Conservation (phyloP, 78 protist species). For the Dictyostelium discoideum region DNA sequence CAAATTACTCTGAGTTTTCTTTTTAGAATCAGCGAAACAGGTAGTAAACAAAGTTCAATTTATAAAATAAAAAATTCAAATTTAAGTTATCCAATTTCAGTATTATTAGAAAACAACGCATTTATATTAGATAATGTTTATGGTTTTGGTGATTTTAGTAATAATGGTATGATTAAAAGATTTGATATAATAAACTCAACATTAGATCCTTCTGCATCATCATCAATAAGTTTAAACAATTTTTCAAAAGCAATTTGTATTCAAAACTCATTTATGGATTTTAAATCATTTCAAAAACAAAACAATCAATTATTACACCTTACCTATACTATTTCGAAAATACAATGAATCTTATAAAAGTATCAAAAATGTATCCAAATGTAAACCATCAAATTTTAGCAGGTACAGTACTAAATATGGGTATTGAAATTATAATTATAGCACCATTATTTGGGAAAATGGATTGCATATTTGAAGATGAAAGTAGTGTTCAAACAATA, state of each 20-base stretch:
- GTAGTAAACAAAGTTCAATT: background rate
- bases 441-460: background rate
- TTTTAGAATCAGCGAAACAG: background rate
- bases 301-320: background rate
- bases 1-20: background rate
- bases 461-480: background rate
- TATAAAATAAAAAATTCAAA: background rate
- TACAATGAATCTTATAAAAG: background rate
- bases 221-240: background rate
- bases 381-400: background rate
- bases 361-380: background rate
- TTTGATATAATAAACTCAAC: background rate
- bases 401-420: background rate
- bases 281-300: background rate
- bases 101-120: background rate
- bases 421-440: background rate
- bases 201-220: background rate
- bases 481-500: background rate
- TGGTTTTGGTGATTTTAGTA: background rate
- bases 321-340: background rate
- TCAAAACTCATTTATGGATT: background rate
- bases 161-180: background rate
- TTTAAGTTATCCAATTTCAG: background rate
- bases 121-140: background rate
- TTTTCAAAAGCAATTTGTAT: background rate